Conservation (phyloP, 441 rosid species). For the Euphorbia schlechtendalii region DNA sequence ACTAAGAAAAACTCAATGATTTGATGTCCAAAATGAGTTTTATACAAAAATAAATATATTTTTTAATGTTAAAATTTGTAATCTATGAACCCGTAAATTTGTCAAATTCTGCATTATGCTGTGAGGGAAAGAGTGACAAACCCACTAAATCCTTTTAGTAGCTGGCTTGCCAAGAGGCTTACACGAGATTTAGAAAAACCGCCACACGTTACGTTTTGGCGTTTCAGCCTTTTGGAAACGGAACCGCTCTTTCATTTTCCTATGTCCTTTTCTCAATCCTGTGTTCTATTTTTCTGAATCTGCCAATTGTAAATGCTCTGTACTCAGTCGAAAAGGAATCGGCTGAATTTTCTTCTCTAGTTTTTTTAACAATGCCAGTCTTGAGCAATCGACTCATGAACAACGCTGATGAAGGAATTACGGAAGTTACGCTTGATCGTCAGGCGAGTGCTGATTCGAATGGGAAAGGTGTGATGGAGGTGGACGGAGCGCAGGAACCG, state of each 20-base stretch:
- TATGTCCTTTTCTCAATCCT: not conserved
- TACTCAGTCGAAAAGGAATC: conserved; percentile 5
- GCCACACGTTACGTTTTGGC: conserved; percentile 24
- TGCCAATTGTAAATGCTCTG: not conserved
- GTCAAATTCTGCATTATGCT: too few relatives aligned
- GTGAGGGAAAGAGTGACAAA: not conserved
- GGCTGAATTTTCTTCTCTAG: not conserved
- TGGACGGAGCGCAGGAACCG: conserved; percentile 14
- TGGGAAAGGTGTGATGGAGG: conserved; percentile 29
- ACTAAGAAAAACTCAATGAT: too few relatives aligned
- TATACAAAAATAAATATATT: too few relatives aligned
- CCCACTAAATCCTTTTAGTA: not conserved
- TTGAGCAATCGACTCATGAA: conserved; percentile 9
- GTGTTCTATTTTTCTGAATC: not conserved
- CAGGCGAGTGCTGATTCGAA: conserved; percentile 14
- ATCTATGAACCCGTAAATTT: too few relatives aligned
- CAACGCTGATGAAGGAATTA: too few relatives aligned
- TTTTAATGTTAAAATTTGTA: too few relatives aligned
- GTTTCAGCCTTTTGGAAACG: conserved; percentile 17
- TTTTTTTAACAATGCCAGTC: conserved; percentile 33
- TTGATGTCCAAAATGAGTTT: too few relatives aligned
- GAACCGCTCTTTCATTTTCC: not conserved
- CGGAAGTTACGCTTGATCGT: too few relatives aligned
- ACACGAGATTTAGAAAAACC: conserved; percentile 18
- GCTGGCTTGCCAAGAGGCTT: conserved; percentile 16